A percentile compares a stretch with the other conserved stretches of the same genome.
phyloP scores from a whole-genome alignment of 164 flowering plant species.

The Macadamia integrifolia region DNA sequence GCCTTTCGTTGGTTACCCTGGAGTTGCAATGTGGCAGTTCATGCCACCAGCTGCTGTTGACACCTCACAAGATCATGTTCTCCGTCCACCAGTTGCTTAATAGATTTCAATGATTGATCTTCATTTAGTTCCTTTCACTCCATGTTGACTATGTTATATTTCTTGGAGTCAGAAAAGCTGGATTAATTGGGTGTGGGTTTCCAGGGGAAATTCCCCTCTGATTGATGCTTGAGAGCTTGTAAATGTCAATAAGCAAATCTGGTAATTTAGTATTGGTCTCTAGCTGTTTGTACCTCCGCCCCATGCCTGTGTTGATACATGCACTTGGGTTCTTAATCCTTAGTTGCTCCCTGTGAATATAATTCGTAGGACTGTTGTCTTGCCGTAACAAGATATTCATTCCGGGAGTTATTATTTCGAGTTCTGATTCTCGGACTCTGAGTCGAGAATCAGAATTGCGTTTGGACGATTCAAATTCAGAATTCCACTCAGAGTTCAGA shows the following conservation, averaged over 20 bases:
- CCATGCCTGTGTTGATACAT: no score
- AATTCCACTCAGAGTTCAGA: no score
- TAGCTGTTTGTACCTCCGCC: neutral
- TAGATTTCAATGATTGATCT: constrained; percentile 14
- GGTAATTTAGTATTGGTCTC: neutral
- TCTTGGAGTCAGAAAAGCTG: constrained; percentile 7
- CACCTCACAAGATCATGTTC: constrained; percentile 89
- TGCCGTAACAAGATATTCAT: no score
- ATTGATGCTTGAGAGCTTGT: constrained; percentile 14
- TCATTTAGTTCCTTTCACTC: constrained; percentile 4
- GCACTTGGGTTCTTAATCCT: no score
- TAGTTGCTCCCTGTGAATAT: no score
- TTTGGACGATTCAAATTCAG: no score
- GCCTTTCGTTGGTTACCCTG: constrained; percentile 75
- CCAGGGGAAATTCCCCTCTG: neutral
- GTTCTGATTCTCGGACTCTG: no score
- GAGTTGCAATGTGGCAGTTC: constrained; percentile 96
- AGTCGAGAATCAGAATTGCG: no score
- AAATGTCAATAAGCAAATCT: constrained; percentile 22
- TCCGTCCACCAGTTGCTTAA: constrained; percentile 85
- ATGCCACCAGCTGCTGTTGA: constrained; percentile 95
- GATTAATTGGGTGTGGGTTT: constrained; percentile 9
- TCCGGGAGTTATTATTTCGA: no score
- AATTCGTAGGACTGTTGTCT: no score
- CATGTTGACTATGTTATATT: constrained; percentile 3